Conservation (phyloP, 108 stramenopile species). For the Cyclostephanos tholiformis region DNA sequence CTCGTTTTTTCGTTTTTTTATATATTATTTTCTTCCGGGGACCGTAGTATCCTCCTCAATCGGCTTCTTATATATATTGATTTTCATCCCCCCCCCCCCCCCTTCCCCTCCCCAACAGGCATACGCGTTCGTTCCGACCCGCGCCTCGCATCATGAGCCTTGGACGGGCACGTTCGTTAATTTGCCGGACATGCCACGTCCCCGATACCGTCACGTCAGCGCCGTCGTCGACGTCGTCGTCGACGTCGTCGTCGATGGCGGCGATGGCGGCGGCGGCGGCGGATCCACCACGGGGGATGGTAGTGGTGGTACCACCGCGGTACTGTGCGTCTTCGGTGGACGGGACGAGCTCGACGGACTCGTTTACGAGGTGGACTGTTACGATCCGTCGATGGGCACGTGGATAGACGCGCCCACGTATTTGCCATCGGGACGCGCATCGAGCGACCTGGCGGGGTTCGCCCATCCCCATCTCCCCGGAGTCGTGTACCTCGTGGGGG, state of each 20-base stretch:
- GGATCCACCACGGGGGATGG: too few relatives aligned
- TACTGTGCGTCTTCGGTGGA: slow-evolving; percentile 60
- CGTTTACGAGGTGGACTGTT: slow-evolving; percentile 63
- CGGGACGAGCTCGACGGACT: slow-evolving; percentile 46
- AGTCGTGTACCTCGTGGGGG: slow-evolving; percentile 60
- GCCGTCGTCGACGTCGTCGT: too few relatives aligned
- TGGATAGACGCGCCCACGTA: slow-evolving; percentile 57
- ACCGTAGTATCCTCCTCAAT: neutral
- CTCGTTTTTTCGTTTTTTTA: too few relatives aligned
- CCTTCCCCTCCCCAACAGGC: neutral
- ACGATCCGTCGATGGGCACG: slow-evolving; percentile 51
- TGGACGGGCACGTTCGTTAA: slow-evolving; percentile 36
- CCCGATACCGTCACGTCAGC: slow-evolving; percentile 59
- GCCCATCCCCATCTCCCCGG: neutral
- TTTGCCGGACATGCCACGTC: slow-evolving; percentile 49
- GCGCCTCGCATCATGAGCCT: neutral
- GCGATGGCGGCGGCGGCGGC: too few relatives aligned
- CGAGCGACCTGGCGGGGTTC: slow-evolving; percentile 59
- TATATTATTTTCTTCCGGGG: neutral
- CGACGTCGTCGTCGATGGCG: too few relatives aligned
- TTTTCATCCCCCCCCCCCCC: too few relatives aligned
- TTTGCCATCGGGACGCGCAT: slow-evolving; percentile 38
- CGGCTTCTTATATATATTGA: neutral
- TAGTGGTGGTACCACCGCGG: too few relatives aligned
- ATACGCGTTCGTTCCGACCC: slow-evolving; percentile 28